These are phyloP conservation scores for Epicoccum sorghinum DNA, from an alignment of 2,329 filamentous ascomycete species.

Conservation along the genomic window DNA sequence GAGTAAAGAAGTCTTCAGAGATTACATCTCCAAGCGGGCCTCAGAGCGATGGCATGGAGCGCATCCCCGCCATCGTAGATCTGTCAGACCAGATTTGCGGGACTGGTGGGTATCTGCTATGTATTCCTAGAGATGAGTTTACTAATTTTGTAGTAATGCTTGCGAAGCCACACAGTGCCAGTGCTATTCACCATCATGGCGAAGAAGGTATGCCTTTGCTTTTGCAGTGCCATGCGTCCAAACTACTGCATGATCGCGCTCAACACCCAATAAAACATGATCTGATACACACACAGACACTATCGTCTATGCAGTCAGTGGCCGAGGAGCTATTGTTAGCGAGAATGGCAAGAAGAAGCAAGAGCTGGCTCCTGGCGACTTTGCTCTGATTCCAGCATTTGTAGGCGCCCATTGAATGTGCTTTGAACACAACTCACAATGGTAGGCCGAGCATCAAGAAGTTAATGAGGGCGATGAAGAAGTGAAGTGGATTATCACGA, in stretches of 20 bases:
- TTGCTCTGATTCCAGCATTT: slow-evolving; percentile 72
- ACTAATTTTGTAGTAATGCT: slow-evolving; percentile 60
- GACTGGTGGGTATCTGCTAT: slow-evolving; percentile 57
- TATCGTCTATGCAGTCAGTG: slow-evolving; percentile 69
- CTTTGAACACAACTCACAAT: not conserved
- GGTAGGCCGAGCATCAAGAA: slow-evolving; percentile 68
- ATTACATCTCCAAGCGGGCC: slow-evolving; percentile 49
- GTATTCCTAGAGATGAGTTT: not conserved
- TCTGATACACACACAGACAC: slow-evolving; percentile 58
- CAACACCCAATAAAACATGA: not conserved
- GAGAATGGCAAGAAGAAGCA: slow-evolving; percentile 62
- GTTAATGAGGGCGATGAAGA: slow-evolving; percentile 69
- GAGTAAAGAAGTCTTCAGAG: slow-evolving; percentile 37
- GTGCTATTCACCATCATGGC: slow-evolving; percentile 72
- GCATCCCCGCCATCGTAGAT: slow-evolving; percentile 65
- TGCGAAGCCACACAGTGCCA: slow-evolving; percentile 66
- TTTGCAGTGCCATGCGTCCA: not conserved
- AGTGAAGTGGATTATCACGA: slow-evolving; percentile 69
- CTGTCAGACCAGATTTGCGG: slow-evolving; percentile 71
- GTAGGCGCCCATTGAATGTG: not conserved
- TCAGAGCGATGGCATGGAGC: slow-evolving; percentile 58
- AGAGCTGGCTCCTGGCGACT: slow-evolving; percentile 67
- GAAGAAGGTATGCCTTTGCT: slow-evolving; percentile 61
- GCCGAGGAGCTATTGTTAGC: slow-evolving; percentile 66
- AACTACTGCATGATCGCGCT: not conserved